phyloP scores from a whole-genome alignment of 75 land plant genomes.

The Sequoia sempervirens region DNA sequence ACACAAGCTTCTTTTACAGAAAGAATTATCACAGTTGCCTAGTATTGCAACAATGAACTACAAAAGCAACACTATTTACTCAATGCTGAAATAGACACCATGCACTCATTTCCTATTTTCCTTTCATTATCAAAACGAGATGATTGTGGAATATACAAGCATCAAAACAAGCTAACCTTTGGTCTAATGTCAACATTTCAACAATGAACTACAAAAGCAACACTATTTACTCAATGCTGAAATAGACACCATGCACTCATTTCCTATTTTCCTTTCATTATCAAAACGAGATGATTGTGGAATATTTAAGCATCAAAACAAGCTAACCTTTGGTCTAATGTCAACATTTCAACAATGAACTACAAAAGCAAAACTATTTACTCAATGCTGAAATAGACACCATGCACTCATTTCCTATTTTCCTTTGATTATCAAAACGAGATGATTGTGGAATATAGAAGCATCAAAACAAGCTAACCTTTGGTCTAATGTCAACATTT shows the following conservation, averaged over 20 bases:
- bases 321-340: no score
- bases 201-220: no score
- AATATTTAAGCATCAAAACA: no score
- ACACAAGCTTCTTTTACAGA: background rate
- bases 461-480: no score
- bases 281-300: no score
- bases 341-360: background rate
- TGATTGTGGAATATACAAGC: background rate
- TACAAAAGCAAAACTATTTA: background rate
- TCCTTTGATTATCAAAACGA: no score
- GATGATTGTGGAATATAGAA: no score
- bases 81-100: background rate
- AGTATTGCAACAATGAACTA: background rate
- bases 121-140: background rate
- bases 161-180: conserved; percentile 45
- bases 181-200: conserved; percentile 63
- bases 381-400: background rate
- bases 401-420: no score
- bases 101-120: background rate
- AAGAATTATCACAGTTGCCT: background rate
- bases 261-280: no score
- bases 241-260: no score
- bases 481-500: no score
- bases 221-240: no score
- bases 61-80: background rate